A percentile compares a stretch with the other conserved stretches of the same genome.
Evolutionary conservation across 1,284 basidiomycete species (phyloP).

Genomic region (Bondarzewia mesenterica): DNA sequence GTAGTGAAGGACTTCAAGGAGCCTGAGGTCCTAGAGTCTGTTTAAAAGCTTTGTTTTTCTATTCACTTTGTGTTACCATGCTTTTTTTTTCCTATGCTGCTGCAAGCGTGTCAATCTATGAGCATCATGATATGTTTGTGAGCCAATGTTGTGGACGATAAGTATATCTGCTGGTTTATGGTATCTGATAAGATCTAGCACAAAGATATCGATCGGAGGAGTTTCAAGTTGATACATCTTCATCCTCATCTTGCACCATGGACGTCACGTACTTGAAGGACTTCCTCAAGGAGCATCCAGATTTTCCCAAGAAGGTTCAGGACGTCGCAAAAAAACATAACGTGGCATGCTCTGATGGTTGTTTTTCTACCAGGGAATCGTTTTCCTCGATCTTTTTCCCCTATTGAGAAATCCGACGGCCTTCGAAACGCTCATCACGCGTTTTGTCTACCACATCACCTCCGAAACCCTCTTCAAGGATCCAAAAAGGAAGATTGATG

Average conservation of each 20-base stretch:
- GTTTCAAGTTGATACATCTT: too few species aligned
- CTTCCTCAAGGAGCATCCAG: constrained; percentile 61
- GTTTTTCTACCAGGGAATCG: constrained; percentile 48
- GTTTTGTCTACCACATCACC: constrained; percentile 83
- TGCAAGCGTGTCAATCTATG: constrained; percentile 34
- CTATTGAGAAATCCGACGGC: constrained; percentile 77
- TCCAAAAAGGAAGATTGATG: constrained; percentile 75
- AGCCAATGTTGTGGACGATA: too few species aligned
- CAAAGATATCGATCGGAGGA: too few species aligned
- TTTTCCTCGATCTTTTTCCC: constrained; percentile 88
- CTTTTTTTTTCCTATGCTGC: constrained; percentile 26
- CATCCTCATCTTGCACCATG: constrained; percentile 34
- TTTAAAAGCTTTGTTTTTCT: constrained; percentile 43
- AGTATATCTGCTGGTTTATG: too few species aligned
- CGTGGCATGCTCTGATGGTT: too few species aligned
- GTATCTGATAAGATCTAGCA: too few species aligned
- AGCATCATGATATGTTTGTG: constrained; percentile 19
- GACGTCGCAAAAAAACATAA: neutral
- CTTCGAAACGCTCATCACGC: constrained; percentile 88
- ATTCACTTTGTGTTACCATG: constrained; percentile 35
- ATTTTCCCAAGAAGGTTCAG: constrained; percentile 83
- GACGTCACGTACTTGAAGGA: constrained; percentile 71
- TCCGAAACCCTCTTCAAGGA: constrained; percentile 62
- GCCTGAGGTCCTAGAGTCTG: constrained; percentile 79
- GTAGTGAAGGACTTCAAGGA: constrained; percentile 91